These are phyloP conservation scores for Papiliotrema nemorosa DNA, from an alignment of 1,284 basidiomycete species.

Conservation along the genomic window DNA sequence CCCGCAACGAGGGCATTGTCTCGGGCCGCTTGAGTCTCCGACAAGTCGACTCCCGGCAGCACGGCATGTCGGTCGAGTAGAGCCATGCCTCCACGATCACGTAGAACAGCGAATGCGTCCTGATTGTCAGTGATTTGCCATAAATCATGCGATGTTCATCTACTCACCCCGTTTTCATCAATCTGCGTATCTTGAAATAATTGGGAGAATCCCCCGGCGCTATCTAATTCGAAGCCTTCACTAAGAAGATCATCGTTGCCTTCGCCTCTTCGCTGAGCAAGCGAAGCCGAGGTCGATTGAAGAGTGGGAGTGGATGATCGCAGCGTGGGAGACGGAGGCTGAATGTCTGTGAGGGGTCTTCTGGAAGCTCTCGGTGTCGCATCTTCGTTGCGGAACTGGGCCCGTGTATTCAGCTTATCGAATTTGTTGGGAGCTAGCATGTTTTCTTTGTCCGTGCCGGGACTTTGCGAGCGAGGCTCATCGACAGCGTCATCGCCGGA, in stretches of 20 bases:
- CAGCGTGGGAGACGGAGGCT: neutral
- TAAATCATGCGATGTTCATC: neutral
- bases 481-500: neutral
- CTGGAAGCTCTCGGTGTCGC: neutral
- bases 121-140: constrained; percentile 5
- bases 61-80: constrained; percentile 27
- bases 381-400: too few species aligned
- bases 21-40: constrained; percentile 36
- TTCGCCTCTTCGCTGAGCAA: too few species aligned
- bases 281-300: too few species aligned
- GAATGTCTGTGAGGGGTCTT: neutral
- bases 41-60: constrained; percentile 32
- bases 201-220: constrained; percentile 38
- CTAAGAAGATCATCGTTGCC: too few species aligned
- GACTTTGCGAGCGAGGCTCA: too few species aligned
- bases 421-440: too few species aligned
- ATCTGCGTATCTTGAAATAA: constrained; percentile 39
- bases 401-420: too few species aligned
- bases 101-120: constrained; percentile 33
- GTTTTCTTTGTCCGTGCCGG: too few species aligned
- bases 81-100: constrained; percentile 14
- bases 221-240: constrained; percentile 5
- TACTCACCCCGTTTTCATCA: neutral
- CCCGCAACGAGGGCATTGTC: constrained; percentile 41
- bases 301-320: too few species aligned